Evolutionary conservation across 768 basidiomycete species (phyloP), one percentile per base, ranked within the genome.

Genomic region (Leccinum variicolor): DNA sequence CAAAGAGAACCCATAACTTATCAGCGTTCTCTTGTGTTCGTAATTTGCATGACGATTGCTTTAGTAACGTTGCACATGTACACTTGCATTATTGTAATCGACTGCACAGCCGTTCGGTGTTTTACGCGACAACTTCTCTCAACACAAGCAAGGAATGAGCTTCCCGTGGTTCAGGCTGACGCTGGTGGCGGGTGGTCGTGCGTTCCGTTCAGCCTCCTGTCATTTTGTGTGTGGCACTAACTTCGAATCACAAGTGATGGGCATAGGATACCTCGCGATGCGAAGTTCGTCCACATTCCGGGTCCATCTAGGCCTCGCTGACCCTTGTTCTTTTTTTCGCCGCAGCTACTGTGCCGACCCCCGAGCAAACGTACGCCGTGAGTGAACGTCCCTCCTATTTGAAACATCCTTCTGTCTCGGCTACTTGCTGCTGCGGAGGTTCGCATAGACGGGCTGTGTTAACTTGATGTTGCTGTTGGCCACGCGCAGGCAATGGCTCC

Each of bases 151-250:
- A 68, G 45, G 29, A 83, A 83, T 84, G 63, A 75, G 71, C 56
- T 85, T 84, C 71, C 84, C 84, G 29, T 86, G 84, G 84, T 67
- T 76, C 62, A 81, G 79, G 67, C 74, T 85, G 62, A 75, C 79
- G 17, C 74, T 76, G 5, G 63, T 74, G 52, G 76, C 83, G 5
- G 56, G 77, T 54, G 76, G 77, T 57, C 65, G 84, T 85, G 65
- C 71, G 84, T 82, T 43, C 51, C 50, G 23, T 56, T 52, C 36
- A 33, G 25, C 25, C 25, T 43, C 41, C 3, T 43, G 25, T 52
- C 47, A 14, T 33, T 48, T 41, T 39, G 11, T 55, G 33, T 11
- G 41, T 21, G 41, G 41, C 19, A 39, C 58, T 67, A 19, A 67
- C 47, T 55, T 34, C 26, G 47, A 49, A 28, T 53, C 29, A 52